These are phyloP conservation scores for Rhizoclosmatium globosum DNA, from an alignment of 192 early-diverging fungal species.

Conservation along the genomic window DNA sequence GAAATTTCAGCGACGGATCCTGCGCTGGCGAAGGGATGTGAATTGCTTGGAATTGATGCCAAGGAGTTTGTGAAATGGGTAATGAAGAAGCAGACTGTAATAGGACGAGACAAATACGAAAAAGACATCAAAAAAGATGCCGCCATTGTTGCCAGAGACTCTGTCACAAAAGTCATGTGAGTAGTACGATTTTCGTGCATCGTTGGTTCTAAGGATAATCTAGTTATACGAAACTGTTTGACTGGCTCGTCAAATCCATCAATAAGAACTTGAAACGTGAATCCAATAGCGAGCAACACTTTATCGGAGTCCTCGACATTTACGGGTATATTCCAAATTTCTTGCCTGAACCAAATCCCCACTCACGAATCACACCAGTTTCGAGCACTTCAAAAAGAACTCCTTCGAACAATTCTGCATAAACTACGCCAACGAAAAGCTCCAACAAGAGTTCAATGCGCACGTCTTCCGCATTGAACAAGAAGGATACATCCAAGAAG, in stretches of 20 bases:
- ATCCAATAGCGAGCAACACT: constrained; percentile 50
- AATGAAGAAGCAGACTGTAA: constrained; percentile 79
- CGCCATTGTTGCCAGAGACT: constrained; percentile 78
- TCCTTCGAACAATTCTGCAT: constrained; percentile 95
- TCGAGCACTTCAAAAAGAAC: constrained; percentile 79
- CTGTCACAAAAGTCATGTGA: constrained; percentile 45
- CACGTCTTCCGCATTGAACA: constrained; percentile 94
- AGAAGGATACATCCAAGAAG: constrained; percentile 86
- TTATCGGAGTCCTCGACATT: constrained; percentile 95
- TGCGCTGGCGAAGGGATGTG: constrained; percentile 11
- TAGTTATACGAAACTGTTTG: constrained; percentile 86
- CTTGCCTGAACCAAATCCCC: background rate
- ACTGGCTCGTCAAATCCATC: constrained; percentile 83
- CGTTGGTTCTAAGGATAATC: constrained; percentile 41
- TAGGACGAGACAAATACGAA: constrained; percentile 64
- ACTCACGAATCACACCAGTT: constrained; percentile 8
- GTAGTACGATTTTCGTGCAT: background rate
- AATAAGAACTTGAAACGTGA: constrained; percentile 74
- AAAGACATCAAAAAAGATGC: constrained; percentile 69
- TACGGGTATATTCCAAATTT: constrained; percentile 53
- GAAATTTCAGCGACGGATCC: constrained; percentile 24
- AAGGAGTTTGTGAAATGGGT: constrained; percentile 76
- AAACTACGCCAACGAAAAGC: constrained; percentile 91
- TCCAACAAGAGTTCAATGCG: constrained; percentile 97
- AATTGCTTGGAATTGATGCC: constrained; percentile 31